Percentiles rank a stretch among this genome's conserved stretches.
These are phyloP conservation scores for Hypoxylon fragiforme DNA, from an alignment of 495 filamentous ascomycete species.

Conservation along the genomic window DNA sequence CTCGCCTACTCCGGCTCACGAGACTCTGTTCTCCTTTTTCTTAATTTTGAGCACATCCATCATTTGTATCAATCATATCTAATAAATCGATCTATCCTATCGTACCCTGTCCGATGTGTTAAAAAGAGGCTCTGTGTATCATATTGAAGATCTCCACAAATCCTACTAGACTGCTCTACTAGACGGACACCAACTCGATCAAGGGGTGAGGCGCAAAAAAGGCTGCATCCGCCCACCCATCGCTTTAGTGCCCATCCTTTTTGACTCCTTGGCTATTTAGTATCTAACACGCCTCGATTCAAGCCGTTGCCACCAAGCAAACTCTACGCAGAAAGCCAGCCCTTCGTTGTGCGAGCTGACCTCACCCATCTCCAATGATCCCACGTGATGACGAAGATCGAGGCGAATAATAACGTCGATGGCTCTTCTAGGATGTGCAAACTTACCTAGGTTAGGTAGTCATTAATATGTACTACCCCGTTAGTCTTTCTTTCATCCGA, in stretches of 20 bases:
- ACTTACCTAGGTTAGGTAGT: background rate
- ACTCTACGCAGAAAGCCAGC: background rate
- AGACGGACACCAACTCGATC: conserved; percentile 17
- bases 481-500: too few relatives aligned
- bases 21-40: background rate
- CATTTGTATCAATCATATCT: too few relatives aligned
- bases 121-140: conserved; percentile 20
- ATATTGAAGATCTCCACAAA: conserved; percentile 18
- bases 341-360: conserved; percentile 17
- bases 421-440: conserved; percentile 1
- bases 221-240: conserved; percentile 15
- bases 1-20: too few relatives aligned
- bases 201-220: background rate
- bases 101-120: too few relatives aligned
- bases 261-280: too few relatives aligned
- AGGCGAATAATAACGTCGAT: conserved; percentile 24
- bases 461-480: conserved; percentile 6
- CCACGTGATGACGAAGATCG: conserved; percentile 33
- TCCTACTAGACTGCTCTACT: conserved; percentile 8
- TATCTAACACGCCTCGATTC: conserved; percentile 15
- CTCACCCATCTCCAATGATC: conserved; percentile 26
- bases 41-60: background rate
- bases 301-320: conserved; percentile 20
- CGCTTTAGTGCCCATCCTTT: too few relatives aligned
- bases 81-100: too few relatives aligned